A percentile compares a stretch with the other conserved stretches of the same genome.
phyloP scores from a whole-genome alignment of 2,329 filamentous ascomycete genomes.

The Pezicula carpinea region DNA sequence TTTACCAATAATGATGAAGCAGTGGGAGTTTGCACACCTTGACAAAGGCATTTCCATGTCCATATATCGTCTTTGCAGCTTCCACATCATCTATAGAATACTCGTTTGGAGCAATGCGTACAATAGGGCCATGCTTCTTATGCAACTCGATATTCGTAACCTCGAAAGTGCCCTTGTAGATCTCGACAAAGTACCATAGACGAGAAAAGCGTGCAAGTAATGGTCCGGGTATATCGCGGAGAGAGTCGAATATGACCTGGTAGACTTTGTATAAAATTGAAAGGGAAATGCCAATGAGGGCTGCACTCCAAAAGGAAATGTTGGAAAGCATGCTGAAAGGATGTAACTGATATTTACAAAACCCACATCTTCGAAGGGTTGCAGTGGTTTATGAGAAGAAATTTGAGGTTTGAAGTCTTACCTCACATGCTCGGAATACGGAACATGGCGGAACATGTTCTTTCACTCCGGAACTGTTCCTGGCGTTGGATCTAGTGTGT shows the following conservation, averaged over 20 bases:
- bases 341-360: too few species aligned
- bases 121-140: slow-evolving; percentile 35
- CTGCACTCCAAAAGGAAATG: slow-evolving; percentile 1
- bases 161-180: slow-evolving; percentile 35
- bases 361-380: too few species aligned
- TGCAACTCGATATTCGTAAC: slow-evolving; percentile 36
- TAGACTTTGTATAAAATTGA: slow-evolving; percentile 6
- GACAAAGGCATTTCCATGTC: slow-evolving; percentile 33
- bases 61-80: slow-evolving; percentile 38
- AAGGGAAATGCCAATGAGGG: neutral
- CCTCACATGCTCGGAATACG: too few species aligned
- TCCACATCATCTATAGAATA: slow-evolving; percentile 40
- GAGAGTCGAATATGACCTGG: slow-evolving; percentile 21
- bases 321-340: neutral
- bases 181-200: slow-evolving; percentile 38
- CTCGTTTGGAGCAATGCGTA: slow-evolving; percentile 43
- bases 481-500: too few species aligned
- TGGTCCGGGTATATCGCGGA: slow-evolving; percentile 39
- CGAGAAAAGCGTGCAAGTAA: slow-evolving; percentile 38
- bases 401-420: too few species aligned
- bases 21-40: too few species aligned
- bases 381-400: too few species aligned
- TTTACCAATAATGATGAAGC: too few species aligned
- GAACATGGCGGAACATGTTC: too few species aligned
- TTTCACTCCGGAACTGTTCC: too few species aligned